Conservation (phyloP, 2,329 filamentous ascomycete species). For the Diplocarpon mali region DNA sequence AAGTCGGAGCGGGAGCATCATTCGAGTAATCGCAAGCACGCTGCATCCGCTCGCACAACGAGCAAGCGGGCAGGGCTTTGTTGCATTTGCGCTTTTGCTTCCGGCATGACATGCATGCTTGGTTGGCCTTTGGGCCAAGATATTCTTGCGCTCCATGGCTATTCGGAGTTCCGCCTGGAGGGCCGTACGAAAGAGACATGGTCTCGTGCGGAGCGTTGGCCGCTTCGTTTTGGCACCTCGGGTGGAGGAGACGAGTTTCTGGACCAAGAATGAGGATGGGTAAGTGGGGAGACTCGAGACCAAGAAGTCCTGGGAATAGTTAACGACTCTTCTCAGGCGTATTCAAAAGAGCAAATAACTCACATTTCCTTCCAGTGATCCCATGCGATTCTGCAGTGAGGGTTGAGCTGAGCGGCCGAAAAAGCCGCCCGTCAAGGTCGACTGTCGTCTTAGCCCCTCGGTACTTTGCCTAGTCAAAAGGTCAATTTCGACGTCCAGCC, state of each 20-base stretch:
- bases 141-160: conserved; percentile 9
- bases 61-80: conserved; percentile 37
- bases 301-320: too few relatives aligned
- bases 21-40: conserved; percentile 34
- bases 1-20: conserved; percentile 27
- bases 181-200: not conserved
- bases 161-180: not conserved
- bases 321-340: too few relatives aligned
- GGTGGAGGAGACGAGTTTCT: too few relatives aligned
- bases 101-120: conserved; percentile 34
- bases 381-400: too few relatives aligned
- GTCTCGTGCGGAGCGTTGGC: not conserved
- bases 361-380: too few relatives aligned
- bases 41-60: conserved; percentile 34
- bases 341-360: too few relatives aligned
- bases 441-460: not conserved
- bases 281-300: too few relatives aligned
- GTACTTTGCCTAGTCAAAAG: not conserved
- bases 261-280: too few relatives aligned
- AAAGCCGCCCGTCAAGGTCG: too few relatives aligned
- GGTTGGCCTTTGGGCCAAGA: conserved; percentile 26
- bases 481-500: too few relatives aligned
- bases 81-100: conserved; percentile 42
- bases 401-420: too few relatives aligned
- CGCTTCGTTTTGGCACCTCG: not conserved